Evolutionary conservation across 371 early-diverging fungal genomes (phyloP), one percentile per base, ranked within the genome.

Genomic region (Mucor circinelloides): DNA sequence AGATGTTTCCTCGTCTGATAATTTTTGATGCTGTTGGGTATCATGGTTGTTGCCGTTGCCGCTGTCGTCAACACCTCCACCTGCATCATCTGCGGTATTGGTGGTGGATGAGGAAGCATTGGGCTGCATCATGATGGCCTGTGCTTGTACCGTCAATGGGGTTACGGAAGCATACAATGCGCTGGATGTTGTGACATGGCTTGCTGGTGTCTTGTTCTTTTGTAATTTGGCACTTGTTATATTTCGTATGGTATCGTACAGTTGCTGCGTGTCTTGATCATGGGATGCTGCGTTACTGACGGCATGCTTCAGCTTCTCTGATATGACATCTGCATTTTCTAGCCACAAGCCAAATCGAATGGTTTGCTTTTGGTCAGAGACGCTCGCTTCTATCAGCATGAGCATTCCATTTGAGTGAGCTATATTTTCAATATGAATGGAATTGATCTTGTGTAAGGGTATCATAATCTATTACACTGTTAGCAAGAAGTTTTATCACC

Each of bases 291-390:
- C 64, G 12, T 74, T 55, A 23, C 50, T 64, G 13, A 77, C 61
- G 0, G 73, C 66, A 0, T 74, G 38, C 25, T 74, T 68, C 0
- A 82, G 48, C 32, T 75, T 64, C 40, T 82, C 83, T 15, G 60
- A 61, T 5, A 78, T 60, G 5, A 70, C 50, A 52, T 78, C 77
- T 10, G 75, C 69, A 2, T 72, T 55, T 46, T 71, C 74, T 25
- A 80, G 42, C 80, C 80, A 80, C 17, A 77, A 23, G 15, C 80
- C 76, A 63, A 80, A 80, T 19, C 70, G 66, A 17, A 59, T 75
- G 46, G 21, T 48, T 40, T 57, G 56, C 27, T 27, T 27, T 31
- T 56, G 56, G 0, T 56, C n/a, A 19, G n/a, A 8, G 7, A 27
- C 27, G 4, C n/a, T 32, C 0, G 69, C 58, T 30, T 80, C 77